Evolutionary conservation across 305 asterid genomes (phyloP).

Genomic region (Nicotiana rustica): DNA sequence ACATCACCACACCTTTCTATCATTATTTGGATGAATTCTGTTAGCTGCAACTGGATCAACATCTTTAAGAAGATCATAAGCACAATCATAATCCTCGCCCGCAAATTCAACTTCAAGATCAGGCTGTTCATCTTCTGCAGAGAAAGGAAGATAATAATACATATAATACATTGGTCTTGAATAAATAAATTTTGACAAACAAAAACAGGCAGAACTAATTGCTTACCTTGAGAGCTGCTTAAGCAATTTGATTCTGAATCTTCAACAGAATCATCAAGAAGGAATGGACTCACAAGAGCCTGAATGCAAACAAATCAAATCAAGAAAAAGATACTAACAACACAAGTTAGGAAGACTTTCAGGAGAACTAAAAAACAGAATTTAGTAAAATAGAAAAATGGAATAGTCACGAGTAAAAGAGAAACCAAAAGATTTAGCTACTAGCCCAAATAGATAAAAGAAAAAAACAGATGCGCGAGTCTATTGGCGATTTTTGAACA

Average conservation of each 20-base stretch:
- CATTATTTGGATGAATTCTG: conserved; percentile 94
- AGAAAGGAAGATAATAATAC: conserved; percentile 34
- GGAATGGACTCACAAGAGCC: conserved; percentile 94
- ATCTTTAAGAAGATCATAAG: conserved; percentile 64
- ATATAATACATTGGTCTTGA: conserved; percentile 33
- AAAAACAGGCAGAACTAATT: conserved; percentile 26
- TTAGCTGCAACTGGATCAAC: conserved; percentile 90
- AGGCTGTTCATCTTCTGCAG: conserved; percentile 56
- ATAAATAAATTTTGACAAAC: conserved; percentile 13
- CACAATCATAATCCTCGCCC: conserved; percentile 46
- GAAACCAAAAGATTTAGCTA: background rate
- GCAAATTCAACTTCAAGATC: conserved; percentile 50
- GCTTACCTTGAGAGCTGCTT: conserved; percentile 59
- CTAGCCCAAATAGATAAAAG: background rate
- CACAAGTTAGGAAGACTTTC: background rate
- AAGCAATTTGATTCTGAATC: conserved; percentile 58
- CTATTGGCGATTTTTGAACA: background rate
- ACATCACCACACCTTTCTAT: conserved; percentile 71
- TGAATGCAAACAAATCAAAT: conserved; percentile 40
- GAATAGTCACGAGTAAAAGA: background rate
- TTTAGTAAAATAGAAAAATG: background rate
- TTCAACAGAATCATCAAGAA: conserved; percentile 70
- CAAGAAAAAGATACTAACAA: background rate
- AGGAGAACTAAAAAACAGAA: background rate
- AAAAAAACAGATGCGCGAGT: background rate